Percentiles rank a stretch among this genome's conserved stretches.
phyloP scores from a whole-genome alignment of 768 basidiomycete genomes.

The Termitomyces sp. region DNA sequence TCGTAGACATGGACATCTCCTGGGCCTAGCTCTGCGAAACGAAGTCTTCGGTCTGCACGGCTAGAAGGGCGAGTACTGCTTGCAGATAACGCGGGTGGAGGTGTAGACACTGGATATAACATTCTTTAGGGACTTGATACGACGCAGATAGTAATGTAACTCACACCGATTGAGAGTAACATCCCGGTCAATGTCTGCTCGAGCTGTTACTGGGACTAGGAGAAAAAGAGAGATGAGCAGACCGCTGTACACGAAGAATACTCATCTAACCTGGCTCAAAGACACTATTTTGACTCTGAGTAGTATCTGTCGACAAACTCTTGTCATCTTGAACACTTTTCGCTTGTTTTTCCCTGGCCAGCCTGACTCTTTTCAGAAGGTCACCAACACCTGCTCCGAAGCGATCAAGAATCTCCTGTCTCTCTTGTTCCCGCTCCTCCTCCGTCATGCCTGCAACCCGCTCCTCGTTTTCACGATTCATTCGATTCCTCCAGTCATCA shows the following conservation, averaged over 20 bases:
- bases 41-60: slow-evolving; percentile 54
- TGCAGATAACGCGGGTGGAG: slow-evolving; percentile 45
- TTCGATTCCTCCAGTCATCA: slow-evolving; percentile 50
- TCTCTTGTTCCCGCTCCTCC: slow-evolving; percentile 65
- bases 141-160: slow-evolving; percentile 1
- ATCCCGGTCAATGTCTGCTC: slow-evolving; percentile 6
- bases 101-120: slow-evolving; percentile 25
- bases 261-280: slow-evolving; percentile 17
- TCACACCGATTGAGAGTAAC: slow-evolving; percentile 9
- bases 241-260: background rate
- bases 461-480: slow-evolving; percentile 64
- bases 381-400: slow-evolving; percentile 69
- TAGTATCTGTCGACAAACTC: background rate
- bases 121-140: slow-evolving; percentile 3
- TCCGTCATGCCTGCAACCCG: slow-evolving; percentile 65
- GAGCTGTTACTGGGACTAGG: slow-evolving; percentile 14
- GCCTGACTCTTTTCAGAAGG: slow-evolving; percentile 52
- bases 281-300: background rate
- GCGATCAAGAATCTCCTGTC: slow-evolving; percentile 60
- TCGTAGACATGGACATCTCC: slow-evolving; percentile 82
- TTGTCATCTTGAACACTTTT: background rate
- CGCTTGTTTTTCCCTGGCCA: slow-evolving; percentile 37
- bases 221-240: background rate
- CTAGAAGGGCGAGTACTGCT: slow-evolving; percentile 57
- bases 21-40: slow-evolving; percentile 74